Conservation (phyloP, 371 early-diverging fungal genomes). For the Synchytrium microbalum region DNA sequence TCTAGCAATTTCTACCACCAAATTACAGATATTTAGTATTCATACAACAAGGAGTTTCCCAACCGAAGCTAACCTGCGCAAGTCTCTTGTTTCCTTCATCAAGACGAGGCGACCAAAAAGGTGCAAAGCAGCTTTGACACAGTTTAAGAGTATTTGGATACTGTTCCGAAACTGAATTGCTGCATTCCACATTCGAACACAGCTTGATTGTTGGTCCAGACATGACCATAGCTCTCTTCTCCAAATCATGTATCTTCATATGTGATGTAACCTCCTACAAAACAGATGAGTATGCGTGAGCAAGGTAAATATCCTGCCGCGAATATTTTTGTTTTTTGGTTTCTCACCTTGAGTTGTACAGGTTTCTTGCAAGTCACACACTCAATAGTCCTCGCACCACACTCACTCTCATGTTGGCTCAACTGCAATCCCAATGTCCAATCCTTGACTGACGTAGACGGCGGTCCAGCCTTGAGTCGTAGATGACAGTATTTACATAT, state of each 20-base stretch:
- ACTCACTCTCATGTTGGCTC: slow-evolving; percentile 72
- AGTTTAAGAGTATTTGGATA: slow-evolving; percentile 26
- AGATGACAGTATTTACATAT: slow-evolving; percentile 78
- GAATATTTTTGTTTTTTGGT: too few species aligned
- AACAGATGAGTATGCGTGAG: too few species aligned
- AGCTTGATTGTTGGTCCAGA: too few species aligned
- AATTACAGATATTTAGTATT: too few species aligned
- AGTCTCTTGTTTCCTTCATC: slow-evolving; percentile 71
- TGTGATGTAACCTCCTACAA: too few species aligned
- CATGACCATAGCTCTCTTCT: too few species aligned
- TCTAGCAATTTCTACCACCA: too few species aligned
- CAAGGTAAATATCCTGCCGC: too few species aligned
- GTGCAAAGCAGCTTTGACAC: slow-evolving; percentile 74
- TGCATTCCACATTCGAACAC: too few species aligned
- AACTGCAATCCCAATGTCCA: slow-evolving; percentile 48
- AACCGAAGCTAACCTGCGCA: slow-evolving; percentile 60
- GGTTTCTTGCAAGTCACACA: slow-evolving; percentile 66
- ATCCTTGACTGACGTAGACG: slow-evolving; percentile 54
- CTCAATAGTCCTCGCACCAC: slow-evolving; percentile 74
- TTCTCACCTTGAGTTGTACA: slow-evolving; percentile 74
- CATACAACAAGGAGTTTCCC: too few species aligned
- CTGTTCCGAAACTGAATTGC: too few species aligned
- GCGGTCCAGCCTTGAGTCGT: slow-evolving; percentile 56
- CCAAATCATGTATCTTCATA: too few species aligned
- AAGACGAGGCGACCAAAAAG: slow-evolving; percentile 69